Evolutionary conservation across 1,139 yeast genomes (phyloP).

Genomic region (Nakaseomyces uthaithaninus): DNA sequence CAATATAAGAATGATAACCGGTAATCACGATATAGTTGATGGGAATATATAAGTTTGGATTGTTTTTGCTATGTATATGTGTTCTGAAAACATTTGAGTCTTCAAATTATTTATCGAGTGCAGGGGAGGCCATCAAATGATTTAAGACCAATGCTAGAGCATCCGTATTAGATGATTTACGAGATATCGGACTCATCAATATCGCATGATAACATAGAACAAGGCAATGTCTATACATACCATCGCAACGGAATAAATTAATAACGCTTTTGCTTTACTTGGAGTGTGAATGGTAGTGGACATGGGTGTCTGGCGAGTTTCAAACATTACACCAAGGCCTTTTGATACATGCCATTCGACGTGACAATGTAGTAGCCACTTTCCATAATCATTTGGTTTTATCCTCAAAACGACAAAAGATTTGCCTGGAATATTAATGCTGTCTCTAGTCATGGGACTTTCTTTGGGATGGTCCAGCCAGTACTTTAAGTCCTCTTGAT

Average conservation of each 20-base stretch:
- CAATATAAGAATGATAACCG: too few species aligned
- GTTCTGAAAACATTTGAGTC: too few species aligned
- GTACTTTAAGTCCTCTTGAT: slow-evolving; percentile 17
- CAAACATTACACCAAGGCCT: slow-evolving; percentile 49
- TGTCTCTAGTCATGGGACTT: slow-evolving; percentile 56
- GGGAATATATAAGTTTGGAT: too few species aligned
- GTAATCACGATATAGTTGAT: too few species aligned
- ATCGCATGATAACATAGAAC: slow-evolving; percentile 2
- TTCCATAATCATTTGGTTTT: slow-evolving; percentile 63
- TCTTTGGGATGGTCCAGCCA: slow-evolving; percentile 16
- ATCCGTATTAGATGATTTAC: too few species aligned
- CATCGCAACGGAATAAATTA: slow-evolving; percentile 9
- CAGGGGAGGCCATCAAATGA: too few species aligned
- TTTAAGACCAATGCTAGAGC: too few species aligned
- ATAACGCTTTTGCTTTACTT: slow-evolving; percentile 6
- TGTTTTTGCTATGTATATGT: too few species aligned
- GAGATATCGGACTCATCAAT: background rate
- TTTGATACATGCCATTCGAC: slow-evolving; percentile 74
- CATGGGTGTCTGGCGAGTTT: slow-evolving; percentile 32
- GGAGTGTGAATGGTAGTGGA: background rate
- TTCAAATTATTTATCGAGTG: too few species aligned
- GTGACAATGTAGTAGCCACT: slow-evolving; percentile 78
- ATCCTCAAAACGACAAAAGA: slow-evolving; percentile 55
- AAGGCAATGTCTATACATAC: slow-evolving; percentile 5
- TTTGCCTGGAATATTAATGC: slow-evolving; percentile 50